Base-by-base conservation (phyloP, 192 early-diverging fungal genomes). In the Coemansia sp. region DNA sequence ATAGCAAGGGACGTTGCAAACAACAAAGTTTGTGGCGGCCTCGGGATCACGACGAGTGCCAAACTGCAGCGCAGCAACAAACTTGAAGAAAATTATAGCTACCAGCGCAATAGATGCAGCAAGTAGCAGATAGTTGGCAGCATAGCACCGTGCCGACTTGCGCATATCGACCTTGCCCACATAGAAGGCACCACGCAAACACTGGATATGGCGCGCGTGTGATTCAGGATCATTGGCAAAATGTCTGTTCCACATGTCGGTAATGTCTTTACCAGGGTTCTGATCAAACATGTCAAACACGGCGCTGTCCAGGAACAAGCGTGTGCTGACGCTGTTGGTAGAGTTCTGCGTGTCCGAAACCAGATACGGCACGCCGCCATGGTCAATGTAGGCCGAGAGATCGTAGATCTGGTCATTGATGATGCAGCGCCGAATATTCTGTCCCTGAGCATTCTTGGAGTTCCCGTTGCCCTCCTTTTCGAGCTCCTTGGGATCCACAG, bases 1-100 rank as follows among this genome's bases (percentile, higher is more conserved):
- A 76, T 99, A 99, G 80, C 95, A 97, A 10, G 95, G 94, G 12
- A 97, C 89, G 66, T 94, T 93, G 65, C 86, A 87, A 41, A 98
- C 88, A 57, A 95, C 89, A 75, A 97, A 95, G 61, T 91, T 87
- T 65, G 91, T 86, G 61, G 89, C 82, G 19, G 91, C 87, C 60
- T 95, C 88, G 1, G 91, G 90, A 53, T 83, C 82, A 26, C 83
- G 82, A 44, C 84, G 82, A 5, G 84, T 74, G 31, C 88, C 89
- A 36, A 96, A 71, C 62, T 94, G 91, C 57, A 97, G 77, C 3
- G 95, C 93, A n/a, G 95, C 92, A 50, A 98, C 74, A 62, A 98
- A 98, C 80, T 96, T 96, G 80, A 98, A 87, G 30, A 90, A 79
- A 53, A 98, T 89, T 23, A 96, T 85, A 12, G 79, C 72, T 5